Conservation (phyloP, 345 rosid genomes). For the Adansonia digitata region DNA sequence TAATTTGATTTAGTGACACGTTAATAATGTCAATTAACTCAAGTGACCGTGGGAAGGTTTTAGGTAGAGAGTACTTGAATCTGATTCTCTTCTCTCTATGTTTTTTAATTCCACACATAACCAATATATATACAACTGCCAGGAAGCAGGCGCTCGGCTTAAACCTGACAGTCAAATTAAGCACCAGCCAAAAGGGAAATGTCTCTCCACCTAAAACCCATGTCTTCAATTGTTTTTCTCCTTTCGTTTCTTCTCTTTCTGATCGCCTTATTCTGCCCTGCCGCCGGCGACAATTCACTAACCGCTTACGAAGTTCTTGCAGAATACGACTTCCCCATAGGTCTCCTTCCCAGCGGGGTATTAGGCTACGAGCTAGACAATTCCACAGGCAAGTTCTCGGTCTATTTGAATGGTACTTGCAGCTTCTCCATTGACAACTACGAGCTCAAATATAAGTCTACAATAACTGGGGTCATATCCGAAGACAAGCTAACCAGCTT, state of each 20-base stretch:
- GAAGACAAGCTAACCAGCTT: conserved; percentile 31
- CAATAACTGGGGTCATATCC: conserved; percentile 34
- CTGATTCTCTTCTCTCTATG: neutral
- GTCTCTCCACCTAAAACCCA: neutral
- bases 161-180: neutral
- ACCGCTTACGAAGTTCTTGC: conserved; percentile 9
- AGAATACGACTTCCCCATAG: conserved; percentile 12
- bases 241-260: neutral
- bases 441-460: conserved; percentile 39
- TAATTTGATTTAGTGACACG: neutral
- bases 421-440: conserved; percentile 38
- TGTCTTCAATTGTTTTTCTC: neutral
- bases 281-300: neutral
- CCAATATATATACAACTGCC: neutral
- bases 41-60: neutral
- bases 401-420: conserved; percentile 31
- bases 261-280: neutral
- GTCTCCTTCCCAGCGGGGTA: conserved; percentile 36
- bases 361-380: conserved; percentile 32
- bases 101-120: neutral
- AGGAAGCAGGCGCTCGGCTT: neutral
- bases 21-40: neutral
- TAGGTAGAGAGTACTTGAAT: neutral
- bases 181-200: neutral
- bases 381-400: conserved; percentile 36